Base-by-base conservation (phyloP, 1,284 basidiomycete genomes). In the Naganishia liquefaciens region DNA sequence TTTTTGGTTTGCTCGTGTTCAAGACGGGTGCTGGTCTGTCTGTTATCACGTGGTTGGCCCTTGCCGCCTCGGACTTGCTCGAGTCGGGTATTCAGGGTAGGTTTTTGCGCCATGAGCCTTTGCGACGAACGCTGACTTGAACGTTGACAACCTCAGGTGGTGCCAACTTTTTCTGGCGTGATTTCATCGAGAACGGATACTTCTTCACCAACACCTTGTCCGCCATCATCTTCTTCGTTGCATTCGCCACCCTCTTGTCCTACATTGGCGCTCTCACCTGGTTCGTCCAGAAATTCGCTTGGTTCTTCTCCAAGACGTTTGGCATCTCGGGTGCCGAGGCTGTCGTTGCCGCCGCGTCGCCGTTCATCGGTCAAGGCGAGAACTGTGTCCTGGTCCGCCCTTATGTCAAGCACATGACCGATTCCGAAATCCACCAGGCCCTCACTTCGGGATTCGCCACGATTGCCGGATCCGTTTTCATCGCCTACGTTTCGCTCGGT, bases 341-440 rank as follows among this genome's bases (percentile, higher is more conserved):
- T 40, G 89, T 94, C 69, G 91, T 94, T 58, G 92, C 93, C 42
- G 88, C 91, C 40, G 87, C 91, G 19, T 93, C 90, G 1, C 92
- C 92, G 19, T 95, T 90, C 85, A 87, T 94, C 73, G 92, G 92
- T 21, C 89, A 91, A 81, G 89, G 90, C 74, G 91, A 93, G 62
- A 77, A 89, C 86, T 52, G 90, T 89, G 49, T 91, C 88, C 80
- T 83, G 68, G 88, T 92, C 71, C 84, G 84, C 66, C 92, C 92
- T 51, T 94, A 91, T 76, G 87, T 93, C 69, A 88, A 91, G 75
- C 77, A 87, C 61, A 93, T 94, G 89, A 95, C 93, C 54, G 84
- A 85, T 67, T 91, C 90, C 58, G 93, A 95, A 79, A 80, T 94
- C 33, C 92, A 94, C 81, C 83, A 93, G 66, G 85, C 87, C 63